Evolutionary conservation across 106 monocot species (phyloP).

Genomic region (Apostasia shenzhenica): DNA sequence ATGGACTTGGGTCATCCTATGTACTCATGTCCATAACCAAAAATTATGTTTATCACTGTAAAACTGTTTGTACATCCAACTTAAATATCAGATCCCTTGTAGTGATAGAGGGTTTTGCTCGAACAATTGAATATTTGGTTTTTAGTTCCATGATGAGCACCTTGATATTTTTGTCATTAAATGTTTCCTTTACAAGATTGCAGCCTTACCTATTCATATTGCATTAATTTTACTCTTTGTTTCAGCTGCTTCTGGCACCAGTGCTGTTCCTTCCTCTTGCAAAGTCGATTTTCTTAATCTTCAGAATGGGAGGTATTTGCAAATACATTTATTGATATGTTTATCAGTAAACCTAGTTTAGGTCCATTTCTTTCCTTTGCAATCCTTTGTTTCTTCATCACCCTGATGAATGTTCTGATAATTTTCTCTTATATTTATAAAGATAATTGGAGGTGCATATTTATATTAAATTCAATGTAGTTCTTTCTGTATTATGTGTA

Average conservation of each 20-base stretch:
- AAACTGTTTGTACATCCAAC: not conserved
- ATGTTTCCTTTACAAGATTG: not conserved
- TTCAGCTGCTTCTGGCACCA: slow-evolving; percentile 44
- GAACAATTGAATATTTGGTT: not conserved
- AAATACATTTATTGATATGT: not conserved
- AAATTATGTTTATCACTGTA: not conserved
- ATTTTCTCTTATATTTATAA: not conserved
- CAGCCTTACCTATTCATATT: not conserved
- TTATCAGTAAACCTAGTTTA: not conserved
- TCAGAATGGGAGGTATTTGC: slow-evolving; percentile 88
- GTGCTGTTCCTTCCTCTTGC: slow-evolving; percentile 46
- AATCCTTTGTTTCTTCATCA: not conserved
- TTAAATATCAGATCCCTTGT: not conserved
- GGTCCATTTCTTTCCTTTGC: not conserved
- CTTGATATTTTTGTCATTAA: not conserved
- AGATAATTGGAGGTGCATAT: not conserved
- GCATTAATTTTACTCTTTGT: not conserved
- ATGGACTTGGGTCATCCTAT: slow-evolving; percentile 2
- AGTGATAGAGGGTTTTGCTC: not conserved
- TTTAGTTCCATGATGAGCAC: not conserved
- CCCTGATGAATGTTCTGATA: not conserved
- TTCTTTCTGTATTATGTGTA: not conserved
- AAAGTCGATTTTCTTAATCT: slow-evolving; percentile 85
- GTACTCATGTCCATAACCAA: not conserved
- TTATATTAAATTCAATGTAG: not conserved